These are phyloP conservation scores for Salix exigua DNA, from an alignment of 345 rosid species.

Conservation along the genomic window DNA sequence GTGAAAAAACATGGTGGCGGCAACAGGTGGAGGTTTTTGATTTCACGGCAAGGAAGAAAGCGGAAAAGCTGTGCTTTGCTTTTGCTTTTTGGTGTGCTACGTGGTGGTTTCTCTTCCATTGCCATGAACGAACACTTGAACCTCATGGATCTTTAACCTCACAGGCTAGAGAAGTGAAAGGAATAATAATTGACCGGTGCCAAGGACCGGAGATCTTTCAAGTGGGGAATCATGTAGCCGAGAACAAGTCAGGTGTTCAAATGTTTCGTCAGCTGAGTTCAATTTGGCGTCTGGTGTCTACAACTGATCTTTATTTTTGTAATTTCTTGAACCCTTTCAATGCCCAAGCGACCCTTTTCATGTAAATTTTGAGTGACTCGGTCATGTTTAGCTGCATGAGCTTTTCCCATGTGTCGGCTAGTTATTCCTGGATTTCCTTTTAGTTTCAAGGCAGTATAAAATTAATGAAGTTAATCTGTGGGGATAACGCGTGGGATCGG, in stretches of 20 bases:
- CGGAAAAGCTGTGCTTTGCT: neutral
- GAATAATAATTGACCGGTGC: neutral
- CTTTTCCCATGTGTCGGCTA: neutral
- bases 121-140: neutral
- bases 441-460: neutral
- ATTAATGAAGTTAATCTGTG: neutral
- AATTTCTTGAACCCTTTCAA: neutral
- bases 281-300: neutral
- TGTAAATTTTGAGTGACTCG: neutral
- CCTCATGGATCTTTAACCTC: neutral
- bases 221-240: neutral
- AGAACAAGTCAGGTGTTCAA: neutral
- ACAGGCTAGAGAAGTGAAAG: neutral
- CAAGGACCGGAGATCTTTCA: neutral
- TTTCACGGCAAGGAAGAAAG: neutral
- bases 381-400: neutral
- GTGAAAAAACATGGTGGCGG: neutral
- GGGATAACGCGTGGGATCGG: neutral
- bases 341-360: neutral
- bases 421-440: neutral
- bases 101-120: constrained; percentile 9
- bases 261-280: neutral
- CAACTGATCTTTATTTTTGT: neutral
- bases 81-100: neutral
- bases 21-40: neutral